phyloP scores from a whole-genome alignment of 2,329 filamentous ascomycete genomes.

The Thielaviopsis populi region DNA sequence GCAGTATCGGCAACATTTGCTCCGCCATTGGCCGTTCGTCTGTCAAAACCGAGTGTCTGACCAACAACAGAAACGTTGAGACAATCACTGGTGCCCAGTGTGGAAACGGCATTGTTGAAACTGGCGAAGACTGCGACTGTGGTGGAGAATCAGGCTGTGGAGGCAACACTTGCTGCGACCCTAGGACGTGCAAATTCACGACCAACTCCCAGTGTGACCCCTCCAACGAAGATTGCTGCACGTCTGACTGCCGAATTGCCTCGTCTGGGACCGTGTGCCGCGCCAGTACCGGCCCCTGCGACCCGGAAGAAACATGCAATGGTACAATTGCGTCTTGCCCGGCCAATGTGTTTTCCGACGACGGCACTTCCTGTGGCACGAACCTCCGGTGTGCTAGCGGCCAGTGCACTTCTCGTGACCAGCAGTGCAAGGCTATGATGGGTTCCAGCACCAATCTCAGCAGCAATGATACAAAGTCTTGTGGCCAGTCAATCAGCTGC shows the following conservation, averaged over 20 bases:
- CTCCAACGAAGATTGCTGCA: constrained; percentile 71
- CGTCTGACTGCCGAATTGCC: constrained; percentile 49
- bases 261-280: constrained; percentile 62
- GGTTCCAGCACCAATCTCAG: constrained; percentile 57
- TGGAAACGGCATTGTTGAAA: constrained; percentile 92
- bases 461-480: constrained; percentile 67
- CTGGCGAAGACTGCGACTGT: constrained; percentile 90
- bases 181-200: constrained; percentile 74
- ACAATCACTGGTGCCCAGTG: constrained; percentile 75
- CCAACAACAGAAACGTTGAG: constrained; percentile 68
- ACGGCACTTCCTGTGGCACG: constrained; percentile 57
- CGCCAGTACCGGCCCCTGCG: constrained; percentile 62
- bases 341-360: constrained; percentile 48
- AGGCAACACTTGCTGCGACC: constrained; percentile 67
- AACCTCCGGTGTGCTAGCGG: constrained; percentile 72
- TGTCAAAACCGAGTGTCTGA: constrained; percentile 62
- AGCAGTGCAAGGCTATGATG: constrained; percentile 77
- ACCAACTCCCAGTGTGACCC: constrained; percentile 62
- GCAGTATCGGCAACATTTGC: constrained; percentile 87
- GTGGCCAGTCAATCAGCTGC: constrained; percentile 46
- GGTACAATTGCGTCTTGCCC: constrained; percentile 63
- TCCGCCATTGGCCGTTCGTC: constrained; percentile 64
- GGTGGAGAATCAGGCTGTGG: constrained; percentile 60
- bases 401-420: constrained; percentile 83
- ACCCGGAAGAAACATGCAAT: constrained; percentile 70